Evolutionary conservation across 208 protist species (phyloP).

Genomic region (Porcisia deanei): DNA sequence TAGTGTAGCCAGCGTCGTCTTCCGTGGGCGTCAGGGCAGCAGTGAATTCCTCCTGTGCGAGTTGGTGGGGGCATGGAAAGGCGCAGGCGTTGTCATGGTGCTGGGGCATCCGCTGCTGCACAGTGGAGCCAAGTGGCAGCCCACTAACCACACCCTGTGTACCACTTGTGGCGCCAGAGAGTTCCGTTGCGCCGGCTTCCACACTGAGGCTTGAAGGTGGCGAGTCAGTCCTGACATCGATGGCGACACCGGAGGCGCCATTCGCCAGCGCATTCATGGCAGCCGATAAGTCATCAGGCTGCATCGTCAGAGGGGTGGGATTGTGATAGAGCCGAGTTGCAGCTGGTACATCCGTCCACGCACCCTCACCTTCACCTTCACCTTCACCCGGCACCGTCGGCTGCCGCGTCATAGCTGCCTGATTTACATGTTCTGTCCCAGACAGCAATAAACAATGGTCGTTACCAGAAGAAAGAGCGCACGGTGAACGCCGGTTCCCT

Average conservation of each 20-base stretch:
- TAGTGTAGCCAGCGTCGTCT: neutral
- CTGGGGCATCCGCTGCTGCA: neutral
- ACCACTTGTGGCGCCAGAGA: no score
- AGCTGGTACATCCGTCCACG: neutral
- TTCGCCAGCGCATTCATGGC: neutral
- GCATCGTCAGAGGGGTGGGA: neutral
- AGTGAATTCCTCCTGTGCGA: neutral
- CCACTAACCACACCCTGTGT: neutral
- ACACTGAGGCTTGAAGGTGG: slow-evolving; percentile 5
- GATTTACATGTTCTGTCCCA: neutral
- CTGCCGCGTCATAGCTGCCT: neutral
- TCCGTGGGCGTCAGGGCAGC: neutral
- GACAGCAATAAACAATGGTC: neutral
- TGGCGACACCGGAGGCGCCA: slow-evolving; percentile 5
- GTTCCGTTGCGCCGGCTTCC: neutral
- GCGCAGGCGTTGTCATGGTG: neutral
- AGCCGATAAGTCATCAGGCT: neutral
- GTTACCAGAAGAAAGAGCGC: neutral
- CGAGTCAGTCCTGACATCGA: neutral
- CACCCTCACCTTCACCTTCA: neutral
- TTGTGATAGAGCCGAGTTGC: neutral
- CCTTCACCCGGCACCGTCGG: neutral
- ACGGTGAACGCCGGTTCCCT: neutral
- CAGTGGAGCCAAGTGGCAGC: neutral
- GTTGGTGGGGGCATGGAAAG: neutral